Evolutionary conservation across 768 basidiomycete species (phyloP).

Genomic region (Boletus vermiculosoides): DNA sequence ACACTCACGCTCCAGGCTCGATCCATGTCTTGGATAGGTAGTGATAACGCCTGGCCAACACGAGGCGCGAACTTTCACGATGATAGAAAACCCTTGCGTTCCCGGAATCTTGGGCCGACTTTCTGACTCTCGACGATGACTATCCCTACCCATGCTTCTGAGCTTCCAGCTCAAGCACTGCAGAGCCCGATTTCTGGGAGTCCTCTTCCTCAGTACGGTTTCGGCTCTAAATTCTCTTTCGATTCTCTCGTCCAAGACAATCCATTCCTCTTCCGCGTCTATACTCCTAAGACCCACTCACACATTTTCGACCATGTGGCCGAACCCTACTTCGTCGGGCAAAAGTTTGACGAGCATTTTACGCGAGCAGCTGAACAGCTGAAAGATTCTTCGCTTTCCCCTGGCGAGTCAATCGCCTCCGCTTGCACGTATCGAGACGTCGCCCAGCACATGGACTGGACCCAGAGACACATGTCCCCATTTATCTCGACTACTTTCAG

Average conservation of each 20-base stretch:
- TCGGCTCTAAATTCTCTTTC: conserved; percentile 62
- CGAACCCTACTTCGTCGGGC: conserved; percentile 69
- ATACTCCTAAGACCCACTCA: conserved; percentile 66
- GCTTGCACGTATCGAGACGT: conserved; percentile 58
- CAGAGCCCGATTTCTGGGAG: conserved; percentile 23
- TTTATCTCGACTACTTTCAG: conserved; percentile 79
- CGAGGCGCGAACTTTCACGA: conserved; percentile 21
- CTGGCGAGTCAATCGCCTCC: conserved; percentile 30
- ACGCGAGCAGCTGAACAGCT: conserved; percentile 40
- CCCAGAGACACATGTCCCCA: conserved; percentile 64
- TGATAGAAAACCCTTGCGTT: conserved; percentile 29
- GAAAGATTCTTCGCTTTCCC: conserved; percentile 29
- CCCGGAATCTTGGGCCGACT: conserved; percentile 8
- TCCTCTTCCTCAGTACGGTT: conserved; percentile 70
- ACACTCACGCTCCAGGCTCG: conserved; percentile 1
- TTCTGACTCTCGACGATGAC: conserved; percentile 25
- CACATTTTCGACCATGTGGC: conserved; percentile 47
- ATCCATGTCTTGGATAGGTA: conserved; percentile 25
- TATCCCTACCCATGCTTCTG: conserved; percentile 15
- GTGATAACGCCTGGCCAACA: conserved; percentile 34
- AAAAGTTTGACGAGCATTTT: conserved; percentile 52
- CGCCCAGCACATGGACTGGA: conserved; percentile 73
- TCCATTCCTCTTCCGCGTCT: conserved; percentile 76
- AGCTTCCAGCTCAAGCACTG: conserved; percentile 12
- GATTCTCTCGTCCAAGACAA: conserved; percentile 59